Conservation (phyloP, 1,139 yeast species). For the Yamadazyma taylorii region DNA sequence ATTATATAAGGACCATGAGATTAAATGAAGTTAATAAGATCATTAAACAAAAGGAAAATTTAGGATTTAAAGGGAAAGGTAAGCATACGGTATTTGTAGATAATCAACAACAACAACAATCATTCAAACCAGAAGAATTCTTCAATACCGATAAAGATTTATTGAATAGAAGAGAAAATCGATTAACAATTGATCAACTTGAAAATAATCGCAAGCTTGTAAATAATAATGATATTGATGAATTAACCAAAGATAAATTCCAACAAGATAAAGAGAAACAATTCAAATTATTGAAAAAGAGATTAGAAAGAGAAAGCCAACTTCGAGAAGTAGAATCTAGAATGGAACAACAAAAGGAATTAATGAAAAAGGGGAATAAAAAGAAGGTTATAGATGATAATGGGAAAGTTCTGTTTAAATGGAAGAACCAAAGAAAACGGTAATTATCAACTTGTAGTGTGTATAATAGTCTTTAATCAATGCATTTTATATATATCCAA, state of each 20-base stretch:
- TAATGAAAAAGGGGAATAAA: conserved; percentile 88
- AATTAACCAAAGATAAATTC: conserved; percentile 39
- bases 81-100: conserved; percentile 88
- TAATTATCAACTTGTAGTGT: no score
- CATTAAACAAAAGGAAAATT: conserved; percentile 54
- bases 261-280: conserved; percentile 61
- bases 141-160: conserved; percentile 71
- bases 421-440: conserved; percentile 84
- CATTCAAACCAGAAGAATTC: conserved; percentile 61
- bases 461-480: conserved; percentile 1
- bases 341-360: conserved; percentile 76
- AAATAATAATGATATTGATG: conserved; percentile 26
- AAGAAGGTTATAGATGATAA: conserved; percentile 65
- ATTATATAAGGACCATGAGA: conserved; percentile 76
- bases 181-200: conserved; percentile 65
- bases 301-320: conserved; percentile 67
- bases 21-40: conserved; percentile 67
- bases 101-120: conserved; percentile 49
- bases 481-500: no score
- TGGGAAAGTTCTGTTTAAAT: conserved; percentile 75
- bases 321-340: conserved; percentile 66
- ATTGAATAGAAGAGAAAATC: conserved; percentile 66
- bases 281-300: conserved; percentile 52
- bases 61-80: conserved; percentile 59
- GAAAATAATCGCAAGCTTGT: conserved; percentile 36